Conservation (phyloP, 164 flowering plant genomes). For the Liquidambar formosana region DNA sequence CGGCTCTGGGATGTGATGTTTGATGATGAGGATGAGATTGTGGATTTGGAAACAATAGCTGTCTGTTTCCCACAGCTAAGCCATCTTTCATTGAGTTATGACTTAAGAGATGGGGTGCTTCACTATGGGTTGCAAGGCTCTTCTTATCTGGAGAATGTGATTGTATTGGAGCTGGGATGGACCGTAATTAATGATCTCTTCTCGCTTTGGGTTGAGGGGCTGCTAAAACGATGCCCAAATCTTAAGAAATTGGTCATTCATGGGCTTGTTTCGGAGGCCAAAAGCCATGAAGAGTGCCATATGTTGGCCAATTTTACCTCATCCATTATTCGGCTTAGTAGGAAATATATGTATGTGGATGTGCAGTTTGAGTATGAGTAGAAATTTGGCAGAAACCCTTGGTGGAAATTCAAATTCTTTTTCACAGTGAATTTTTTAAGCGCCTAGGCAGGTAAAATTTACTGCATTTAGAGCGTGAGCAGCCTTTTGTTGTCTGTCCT, state of each 20-base stretch:
- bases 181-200: conserved; percentile 62
- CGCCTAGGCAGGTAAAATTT: too few species aligned
- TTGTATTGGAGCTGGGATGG: conserved; percentile 83
- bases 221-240: conserved; percentile 53
- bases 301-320: conserved; percentile 51
- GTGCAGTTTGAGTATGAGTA: conserved; percentile 76
- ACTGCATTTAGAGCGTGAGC: too few species aligned
- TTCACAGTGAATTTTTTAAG: background rate
- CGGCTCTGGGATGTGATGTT: conserved; percentile 84
- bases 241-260: conserved; percentile 51
- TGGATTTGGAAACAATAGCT: conserved; percentile 77
- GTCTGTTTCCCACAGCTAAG: conserved; percentile 64
- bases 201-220: conserved; percentile 46
- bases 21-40: conserved; percentile 81
- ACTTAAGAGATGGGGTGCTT: conserved; percentile 61
- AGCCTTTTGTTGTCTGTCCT: too few species aligned
- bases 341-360: conserved; percentile 64
- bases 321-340: conserved; percentile 51
- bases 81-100: conserved; percentile 73
- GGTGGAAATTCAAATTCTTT: background rate
- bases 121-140: conserved; percentile 66
- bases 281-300: conserved; percentile 49
- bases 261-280: conserved; percentile 52
- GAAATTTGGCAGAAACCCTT: conserved; percentile 16
- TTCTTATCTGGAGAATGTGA: conserved; percentile 57